Conservation (phyloP, 495 filamentous ascomycete genomes). For the Podospora comata region DNA sequence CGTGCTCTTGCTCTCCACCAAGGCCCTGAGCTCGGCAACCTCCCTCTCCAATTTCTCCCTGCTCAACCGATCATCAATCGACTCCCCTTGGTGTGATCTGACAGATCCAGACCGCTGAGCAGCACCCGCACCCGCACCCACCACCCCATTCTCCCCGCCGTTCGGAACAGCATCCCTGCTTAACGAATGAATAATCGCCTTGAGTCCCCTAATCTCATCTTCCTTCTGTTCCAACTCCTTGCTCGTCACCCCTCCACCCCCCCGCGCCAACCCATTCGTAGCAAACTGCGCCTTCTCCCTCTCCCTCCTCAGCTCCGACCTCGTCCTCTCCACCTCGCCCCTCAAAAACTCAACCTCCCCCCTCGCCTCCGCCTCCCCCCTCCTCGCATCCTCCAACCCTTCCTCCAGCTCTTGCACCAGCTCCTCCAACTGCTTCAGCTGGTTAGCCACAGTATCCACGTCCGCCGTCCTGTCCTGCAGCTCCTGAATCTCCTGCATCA, state of each 20-base stretch:
- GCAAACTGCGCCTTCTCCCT: slow-evolving; percentile 78
- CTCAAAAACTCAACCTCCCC: slow-evolving; percentile 95
- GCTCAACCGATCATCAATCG: slow-evolving; percentile 54
- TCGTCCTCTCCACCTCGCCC: slow-evolving; percentile 92
- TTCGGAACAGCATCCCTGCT: slow-evolving; percentile 66
- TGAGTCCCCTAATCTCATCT: slow-evolving; percentile 93
- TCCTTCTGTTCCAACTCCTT: slow-evolving; percentile 90
- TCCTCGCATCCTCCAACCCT: slow-evolving; percentile 88
- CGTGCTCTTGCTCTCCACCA: slow-evolving; percentile 64
- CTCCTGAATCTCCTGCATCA: slow-evolving; percentile 81
- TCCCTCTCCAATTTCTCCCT: slow-evolving; percentile 71
- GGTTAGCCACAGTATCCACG: slow-evolving; percentile 82
- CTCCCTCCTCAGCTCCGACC: slow-evolving; percentile 83
- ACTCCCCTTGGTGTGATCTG: slow-evolving; percentile 45
- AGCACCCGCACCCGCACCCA: slow-evolving; percentile 30
- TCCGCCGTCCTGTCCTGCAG: slow-evolving; percentile 79
- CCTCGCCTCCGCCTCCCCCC: slow-evolving; percentile 95
- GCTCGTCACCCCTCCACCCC: slow-evolving; percentile 37
- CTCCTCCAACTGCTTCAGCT: slow-evolving; percentile 93
- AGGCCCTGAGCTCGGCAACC: slow-evolving; percentile 67
- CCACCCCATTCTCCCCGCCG: slow-evolving; percentile 9
- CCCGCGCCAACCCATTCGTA: slow-evolving; percentile 48
- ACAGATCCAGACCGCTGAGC: slow-evolving; percentile 42
- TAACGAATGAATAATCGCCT: slow-evolving; percentile 95
- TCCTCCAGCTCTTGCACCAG: slow-evolving; percentile 95